Base-by-base conservation (phyloP, 2,329 filamentous ascomycete genomes). In the Magnaporthiopsis rhizophila region DNA sequence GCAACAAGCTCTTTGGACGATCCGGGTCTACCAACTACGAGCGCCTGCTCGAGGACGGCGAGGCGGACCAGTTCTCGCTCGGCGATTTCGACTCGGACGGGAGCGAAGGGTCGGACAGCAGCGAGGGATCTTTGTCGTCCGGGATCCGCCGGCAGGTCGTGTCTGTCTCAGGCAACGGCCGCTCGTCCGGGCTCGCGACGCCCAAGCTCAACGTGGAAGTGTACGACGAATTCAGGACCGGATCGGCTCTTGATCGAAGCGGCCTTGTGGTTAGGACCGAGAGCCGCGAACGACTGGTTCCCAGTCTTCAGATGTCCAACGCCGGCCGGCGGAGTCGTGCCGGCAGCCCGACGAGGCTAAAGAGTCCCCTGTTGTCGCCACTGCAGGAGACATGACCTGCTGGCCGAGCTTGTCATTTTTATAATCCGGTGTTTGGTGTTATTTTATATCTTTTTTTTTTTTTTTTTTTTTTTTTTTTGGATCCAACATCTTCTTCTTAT, bases 191-290 rank as follows among this genome's bases (percentile, higher is more conserved):
- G 26, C 80, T 89, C 70, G 84, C 86, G 1, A 91, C 88, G 0
- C 88, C 89, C 1, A 87, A 85, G 67, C 76, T 86, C 61, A 84
- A 82, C 65, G 72, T 81, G 2, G 78, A 79, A 7, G 79, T 79
- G 50, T 83, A 83, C 60, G 85, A 87, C 53, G 78, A 80, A 53
- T 74, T 65, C 36, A 69, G 68, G 59, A 69, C 70, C 15, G 69
- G 71, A 21, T 81, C 78, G 63, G 80, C 81, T 6, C 80, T 88
- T 71, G 85, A 88, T 68, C 78, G 92, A 56, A 87, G 85, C 60
- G 93, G 93, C 1, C 74, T 97, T 67, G 87, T 91, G 64, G 85
- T 92, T 2, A 81, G 94, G 69, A 96, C 91, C 0, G 94, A 97
- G 73, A 96, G 92, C 73, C 82, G 92, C 63, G 95, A 98, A 72